Conservation (phyloP, 2,329 filamentous ascomycete species). For the Aspergillus sp. region DNA sequence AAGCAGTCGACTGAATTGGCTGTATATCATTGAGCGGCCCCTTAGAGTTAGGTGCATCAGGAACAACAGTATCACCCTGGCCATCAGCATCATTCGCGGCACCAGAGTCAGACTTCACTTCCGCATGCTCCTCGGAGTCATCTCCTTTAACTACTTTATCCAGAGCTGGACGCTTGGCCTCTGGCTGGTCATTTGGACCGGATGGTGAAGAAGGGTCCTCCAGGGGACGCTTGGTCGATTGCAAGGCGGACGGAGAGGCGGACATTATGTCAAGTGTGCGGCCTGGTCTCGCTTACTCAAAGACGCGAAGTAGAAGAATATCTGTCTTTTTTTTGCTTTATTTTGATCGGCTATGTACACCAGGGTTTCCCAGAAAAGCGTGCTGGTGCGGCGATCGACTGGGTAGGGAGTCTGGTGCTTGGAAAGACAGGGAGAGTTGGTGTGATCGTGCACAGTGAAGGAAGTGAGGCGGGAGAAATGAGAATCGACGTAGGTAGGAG, state of each 20-base stretch:
- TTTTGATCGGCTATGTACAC: slow-evolving; percentile 71
- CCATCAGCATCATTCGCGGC: slow-evolving; percentile 26
- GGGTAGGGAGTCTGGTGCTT: slow-evolving; percentile 42
- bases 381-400: slow-evolving; percentile 68
- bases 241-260: slow-evolving; percentile 56
- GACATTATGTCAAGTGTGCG: slow-evolving; percentile 61
- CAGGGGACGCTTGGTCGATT: slow-evolving; percentile 77
- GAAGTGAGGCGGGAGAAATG: slow-evolving; percentile 37
- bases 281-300: slow-evolving; percentile 41
- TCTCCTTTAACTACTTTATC: slow-evolving; percentile 82
- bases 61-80: slow-evolving; percentile 68
- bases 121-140: slow-evolving; percentile 33
- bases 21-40: slow-evolving; percentile 53
- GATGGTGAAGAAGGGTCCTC: slow-evolving; percentile 97
- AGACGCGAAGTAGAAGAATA: slow-evolving; percentile 47
- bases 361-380: slow-evolving; percentile 87
- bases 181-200: slow-evolving; percentile 85
- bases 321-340: slow-evolving; percentile 51
- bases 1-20: slow-evolving; percentile 58
- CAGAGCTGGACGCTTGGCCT: slow-evolving; percentile 93
- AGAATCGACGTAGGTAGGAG: slow-evolving; percentile 29
- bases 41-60: slow-evolving; percentile 62
- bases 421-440: slow-evolving; percentile 28
- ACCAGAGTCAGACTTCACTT: slow-evolving; percentile 24
- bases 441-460: slow-evolving; percentile 33